A percentile compares a stretch with the other conserved stretches of the same genome.
These are phyloP conservation scores for Lactarius quietus DNA, from an alignment of 768 basidiomycete genomes.

Conservation along the genomic window DNA sequence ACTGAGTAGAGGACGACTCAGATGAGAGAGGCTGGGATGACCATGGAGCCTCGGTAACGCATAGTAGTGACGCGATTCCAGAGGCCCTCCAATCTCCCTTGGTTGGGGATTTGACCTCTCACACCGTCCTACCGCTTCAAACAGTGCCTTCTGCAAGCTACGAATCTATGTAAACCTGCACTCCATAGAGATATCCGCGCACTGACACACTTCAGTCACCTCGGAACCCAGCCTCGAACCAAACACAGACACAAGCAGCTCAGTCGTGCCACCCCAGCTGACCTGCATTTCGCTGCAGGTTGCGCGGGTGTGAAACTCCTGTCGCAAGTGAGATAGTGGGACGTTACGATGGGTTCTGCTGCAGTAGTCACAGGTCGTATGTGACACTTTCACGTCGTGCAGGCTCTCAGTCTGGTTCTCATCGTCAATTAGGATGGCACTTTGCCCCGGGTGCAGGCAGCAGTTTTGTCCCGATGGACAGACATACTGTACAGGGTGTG, in stretches of 20 bases:
- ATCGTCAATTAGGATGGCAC: not conserved
- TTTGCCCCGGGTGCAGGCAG: too few species aligned
- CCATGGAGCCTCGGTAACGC: not conserved
- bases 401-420: not conserved
- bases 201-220: not conserved
- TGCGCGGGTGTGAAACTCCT: rapidly evolving
- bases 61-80: not conserved
- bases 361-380: not conserved
- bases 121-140: too few species aligned
- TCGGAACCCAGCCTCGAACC: not conserved
- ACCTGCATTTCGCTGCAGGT: not conserved
- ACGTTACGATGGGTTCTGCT: slow-evolving; percentile 10
- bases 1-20: not conserved
- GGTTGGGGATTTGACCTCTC: too few species aligned
- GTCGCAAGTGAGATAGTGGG: not conserved
- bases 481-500: too few species aligned
- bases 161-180: not conserved
- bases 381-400: not conserved
- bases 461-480: too few species aligned
- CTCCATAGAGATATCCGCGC: not conserved
- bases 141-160: too few species aligned
- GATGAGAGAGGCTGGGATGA: not conserved
- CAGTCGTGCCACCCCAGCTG: not conserved
- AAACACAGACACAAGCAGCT: not conserved
- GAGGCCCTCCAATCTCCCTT: not conserved